Base-by-base conservation (phyloP, 768 basidiomycete species). In the Antrodiella citrinella region DNA sequence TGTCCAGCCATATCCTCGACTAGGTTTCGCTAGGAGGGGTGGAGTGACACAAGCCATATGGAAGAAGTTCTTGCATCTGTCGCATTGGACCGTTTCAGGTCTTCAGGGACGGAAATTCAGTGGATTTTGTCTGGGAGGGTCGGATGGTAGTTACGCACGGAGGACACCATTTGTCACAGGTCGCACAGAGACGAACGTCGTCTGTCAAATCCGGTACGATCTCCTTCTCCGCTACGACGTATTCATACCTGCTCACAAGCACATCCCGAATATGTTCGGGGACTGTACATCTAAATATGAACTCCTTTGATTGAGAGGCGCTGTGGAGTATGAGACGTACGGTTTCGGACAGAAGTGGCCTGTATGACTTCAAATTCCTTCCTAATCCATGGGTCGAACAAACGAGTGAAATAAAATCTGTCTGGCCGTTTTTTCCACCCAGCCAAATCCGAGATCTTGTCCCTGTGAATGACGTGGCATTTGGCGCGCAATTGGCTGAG, bases 311-410 rank as follows among this genome's bases (percentile, higher is more conserved):
- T 30, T 7, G 41, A 51, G 49, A 51, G 26, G 18, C 44, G 35
- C 38, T 20, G 35, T n/a, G 26, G 26, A 35, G 23, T 23, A 26
- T 25, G 55, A 47, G 4, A 76, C 92, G 62, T 65, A 98, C 95
- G 72, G 66, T 99, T 99, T 51, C 84, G 80, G 54, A 96, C 85
- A 59, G 85, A 88, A 38, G 78, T 78, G 24, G 91, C 80, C 53
- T 86, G 84, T 48, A 99, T 84, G 58, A 97, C 87, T 65, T 98
- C 96, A 67, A 95, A 97, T 69, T 97, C 94, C 67, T 90, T 89
- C 73, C 95, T 93, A 69, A 97, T 91, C 68, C 95, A 97, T 47
- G 93, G 92, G 72, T 98, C 95, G 64, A 95, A 99, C 23, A 97
- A 76, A 60, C 88, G 84, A 60, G 83, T 84, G 75, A 93, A 99